A percentile compares a stretch with the other conserved stretches of the same genome.
These are phyloP conservation scores for Gossypium davidsonii DNA, from an alignment of 441 rosid genomes.

Conservation along the genomic window DNA sequence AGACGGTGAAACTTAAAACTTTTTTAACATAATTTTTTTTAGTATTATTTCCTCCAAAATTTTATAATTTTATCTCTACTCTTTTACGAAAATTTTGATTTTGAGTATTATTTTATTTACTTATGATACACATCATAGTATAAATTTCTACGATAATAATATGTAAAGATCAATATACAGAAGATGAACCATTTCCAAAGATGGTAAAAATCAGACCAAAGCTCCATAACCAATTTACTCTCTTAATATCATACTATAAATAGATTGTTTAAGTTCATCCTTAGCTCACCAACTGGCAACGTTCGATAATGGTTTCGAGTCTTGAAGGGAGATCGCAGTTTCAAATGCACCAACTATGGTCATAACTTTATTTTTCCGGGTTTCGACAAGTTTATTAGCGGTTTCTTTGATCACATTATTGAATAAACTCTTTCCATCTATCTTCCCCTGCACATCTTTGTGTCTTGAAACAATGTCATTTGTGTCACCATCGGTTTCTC, in stretches of 20 bases:
- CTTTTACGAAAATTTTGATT: too few relatives aligned
- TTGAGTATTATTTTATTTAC: too few relatives aligned
- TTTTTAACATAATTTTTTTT: too few relatives aligned
- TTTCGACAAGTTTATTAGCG: constrained; percentile 66
- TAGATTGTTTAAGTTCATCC: constrained; percentile 14
- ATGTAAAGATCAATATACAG: constrained; percentile 16
- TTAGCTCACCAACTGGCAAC: constrained; percentile 12
- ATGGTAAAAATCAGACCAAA: too few relatives aligned
- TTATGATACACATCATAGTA: too few relatives aligned
- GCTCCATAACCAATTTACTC: too few relatives aligned
- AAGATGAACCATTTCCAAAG: background rate
- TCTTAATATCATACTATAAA: constrained; percentile 5
- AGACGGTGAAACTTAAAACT: too few relatives aligned
- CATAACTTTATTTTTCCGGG: constrained; percentile 80
- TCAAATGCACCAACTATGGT: constrained; percentile 95
- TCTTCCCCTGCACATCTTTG: constrained; percentile 53
- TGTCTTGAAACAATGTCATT: constrained; percentile 44
- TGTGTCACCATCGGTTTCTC: constrained; percentile 29
- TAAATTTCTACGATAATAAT: background rate
- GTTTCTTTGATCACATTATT: constrained; percentile 90
- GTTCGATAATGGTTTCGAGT: constrained; percentile 35
- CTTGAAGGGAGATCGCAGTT: constrained; percentile 84
- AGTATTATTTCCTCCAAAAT: too few relatives aligned
- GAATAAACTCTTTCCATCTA: constrained; percentile 43
- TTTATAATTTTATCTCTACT: too few relatives aligned